phyloP scores from a whole-genome alignment of 2,329 filamentous ascomycete genomes.

The Phialophora expanda region DNA sequence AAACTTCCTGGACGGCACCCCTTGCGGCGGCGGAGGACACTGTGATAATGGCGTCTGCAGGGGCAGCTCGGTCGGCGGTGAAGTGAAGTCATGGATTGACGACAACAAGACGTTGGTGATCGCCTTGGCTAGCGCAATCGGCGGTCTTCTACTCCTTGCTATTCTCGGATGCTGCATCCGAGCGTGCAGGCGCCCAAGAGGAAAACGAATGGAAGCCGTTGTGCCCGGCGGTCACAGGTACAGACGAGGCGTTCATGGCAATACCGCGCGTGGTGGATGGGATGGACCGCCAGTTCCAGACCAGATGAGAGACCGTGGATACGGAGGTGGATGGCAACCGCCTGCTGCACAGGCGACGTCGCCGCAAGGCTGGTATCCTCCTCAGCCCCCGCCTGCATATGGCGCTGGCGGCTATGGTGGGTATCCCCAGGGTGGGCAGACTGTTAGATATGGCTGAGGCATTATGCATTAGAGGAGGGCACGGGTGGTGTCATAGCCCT shows the following conservation, averaged over 20 bases:
- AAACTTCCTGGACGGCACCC: slow-evolving; percentile 91
- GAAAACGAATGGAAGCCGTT: slow-evolving; percentile 20
- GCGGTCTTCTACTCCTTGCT: slow-evolving; percentile 71
- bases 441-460: slow-evolving; percentile 36
- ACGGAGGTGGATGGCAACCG: slow-evolving; percentile 29
- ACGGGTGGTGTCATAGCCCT: background rate
- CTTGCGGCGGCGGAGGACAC: slow-evolving; percentile 77
- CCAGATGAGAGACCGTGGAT: slow-evolving; percentile 37
- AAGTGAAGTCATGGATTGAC: slow-evolving; percentile 76
- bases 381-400: slow-evolving; percentile 35
- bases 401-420: slow-evolving; percentile 21
- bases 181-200: slow-evolving; percentile 54
- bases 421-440: slow-evolving; percentile 20
- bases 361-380: slow-evolving; percentile 33
- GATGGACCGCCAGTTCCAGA: slow-evolving; percentile 37
- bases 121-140: slow-evolving; percentile 73
- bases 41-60: slow-evolving; percentile 80
- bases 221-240: slow-evolving; percentile 11
- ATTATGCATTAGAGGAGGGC: background rate
- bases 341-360: slow-evolving; percentile 20
- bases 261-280: slow-evolving; percentile 29
- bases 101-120: slow-evolving; percentile 82
- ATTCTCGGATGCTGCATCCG: slow-evolving; percentile 70
- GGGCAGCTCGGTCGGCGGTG: slow-evolving; percentile 70
- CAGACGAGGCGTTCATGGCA: slow-evolving; percentile 6